Conservation (phyloP, 148 eudicot genomes). For the Rhododendron simsii region DNA sequence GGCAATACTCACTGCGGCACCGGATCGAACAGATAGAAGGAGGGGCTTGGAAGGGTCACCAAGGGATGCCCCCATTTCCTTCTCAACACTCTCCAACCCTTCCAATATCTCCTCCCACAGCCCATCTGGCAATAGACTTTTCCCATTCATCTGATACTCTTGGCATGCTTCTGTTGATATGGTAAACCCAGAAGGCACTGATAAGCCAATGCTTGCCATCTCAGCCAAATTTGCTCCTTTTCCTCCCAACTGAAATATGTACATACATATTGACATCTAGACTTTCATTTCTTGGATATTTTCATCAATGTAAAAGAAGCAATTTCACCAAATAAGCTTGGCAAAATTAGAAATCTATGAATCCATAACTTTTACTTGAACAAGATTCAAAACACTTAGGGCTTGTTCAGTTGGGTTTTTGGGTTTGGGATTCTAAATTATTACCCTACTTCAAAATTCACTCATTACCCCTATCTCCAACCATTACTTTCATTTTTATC, state of each 20-base stretch:
- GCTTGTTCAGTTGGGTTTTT: no score
- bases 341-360: neutral
- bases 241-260: constrained; percentile 72
- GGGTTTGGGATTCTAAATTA: no score
- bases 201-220: constrained; percentile 95
- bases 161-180: constrained; percentile 98
- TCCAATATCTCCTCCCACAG: constrained; percentile 83
- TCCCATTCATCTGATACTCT: constrained; percentile 74
- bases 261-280: constrained; percentile 1
- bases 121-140: constrained; percentile 49
- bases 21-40: constrained; percentile 97
- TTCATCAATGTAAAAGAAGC: neutral
- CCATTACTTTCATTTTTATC: no score
- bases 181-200: constrained; percentile 95
- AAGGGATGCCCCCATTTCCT: constrained; percentile 80
- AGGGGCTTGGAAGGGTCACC: constrained; percentile 94
- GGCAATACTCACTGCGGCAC: constrained; percentile 72
- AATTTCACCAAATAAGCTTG: neutral
- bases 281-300: neutral
- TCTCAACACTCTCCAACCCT: constrained; percentile 54
- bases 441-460: no score
- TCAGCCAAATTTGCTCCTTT: constrained; percentile 99
- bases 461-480: no score
- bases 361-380: neutral
- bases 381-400: neutral